Conservation (phyloP, 2,329 filamentous ascomycete genomes). For the Aspergillus latus region DNA sequence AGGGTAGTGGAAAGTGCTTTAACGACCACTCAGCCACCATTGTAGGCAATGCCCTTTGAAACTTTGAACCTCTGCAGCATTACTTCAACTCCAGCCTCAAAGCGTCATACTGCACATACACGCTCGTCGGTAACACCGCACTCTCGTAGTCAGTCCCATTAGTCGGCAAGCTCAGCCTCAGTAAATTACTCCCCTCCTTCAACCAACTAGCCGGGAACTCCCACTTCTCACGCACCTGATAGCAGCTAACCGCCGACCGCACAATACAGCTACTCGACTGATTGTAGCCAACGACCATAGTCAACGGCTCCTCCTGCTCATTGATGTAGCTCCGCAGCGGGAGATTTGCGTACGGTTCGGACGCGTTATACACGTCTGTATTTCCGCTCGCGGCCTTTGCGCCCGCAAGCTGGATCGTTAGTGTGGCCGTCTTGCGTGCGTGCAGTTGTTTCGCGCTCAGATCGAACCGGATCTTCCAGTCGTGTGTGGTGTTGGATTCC, state of each 20-base stretch:
- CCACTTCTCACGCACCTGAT: slow-evolving; percentile 62
- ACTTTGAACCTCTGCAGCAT: too few species aligned
- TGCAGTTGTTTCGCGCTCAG: slow-evolving; percentile 45
- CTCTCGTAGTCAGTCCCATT: slow-evolving; percentile 61
- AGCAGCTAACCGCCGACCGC: slow-evolving; percentile 60
- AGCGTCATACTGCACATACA: slow-evolving; percentile 68
- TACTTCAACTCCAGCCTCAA: slow-evolving; percentile 56
- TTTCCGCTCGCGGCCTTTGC: slow-evolving; percentile 64
- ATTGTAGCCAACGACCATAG: slow-evolving; percentile 45
- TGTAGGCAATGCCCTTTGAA: too few species aligned
- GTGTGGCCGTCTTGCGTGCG: slow-evolving; percentile 51
- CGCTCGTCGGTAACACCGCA: slow-evolving; percentile 54
- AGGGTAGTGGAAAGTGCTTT: too few species aligned
- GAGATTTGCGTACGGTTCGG: slow-evolving; percentile 55
- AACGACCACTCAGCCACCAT: too few species aligned
- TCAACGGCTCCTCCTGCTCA: slow-evolving; percentile 34
- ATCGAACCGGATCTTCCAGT: slow-evolving; percentile 61
- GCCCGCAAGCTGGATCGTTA: slow-evolving; percentile 63
- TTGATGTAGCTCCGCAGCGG: slow-evolving; percentile 54
- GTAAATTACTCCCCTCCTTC: slow-evolving; percentile 54
- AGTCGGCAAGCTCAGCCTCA: slow-evolving; percentile 59
- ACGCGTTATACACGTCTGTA: slow-evolving; percentile 58
- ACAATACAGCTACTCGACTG: slow-evolving; percentile 62
- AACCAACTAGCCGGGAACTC: slow-evolving; percentile 53
- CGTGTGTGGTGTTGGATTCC: slow-evolving; percentile 45